Conservation (phyloP, 495 filamentous ascomycete species). For the Thermothielavioides terrestris region DNA sequence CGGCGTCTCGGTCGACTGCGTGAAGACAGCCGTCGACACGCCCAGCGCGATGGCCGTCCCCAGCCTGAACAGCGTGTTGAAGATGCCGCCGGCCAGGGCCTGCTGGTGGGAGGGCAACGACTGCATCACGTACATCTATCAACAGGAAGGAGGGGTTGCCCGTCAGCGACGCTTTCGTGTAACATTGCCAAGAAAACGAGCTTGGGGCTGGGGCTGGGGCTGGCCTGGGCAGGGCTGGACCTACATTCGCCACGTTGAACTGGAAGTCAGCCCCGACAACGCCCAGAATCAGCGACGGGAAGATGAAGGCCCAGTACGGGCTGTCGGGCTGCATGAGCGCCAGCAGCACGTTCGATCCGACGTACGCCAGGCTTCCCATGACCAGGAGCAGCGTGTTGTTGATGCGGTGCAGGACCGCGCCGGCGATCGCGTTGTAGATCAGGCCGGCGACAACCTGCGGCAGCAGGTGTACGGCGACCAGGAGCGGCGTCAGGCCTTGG, state of each 20-base stretch:
- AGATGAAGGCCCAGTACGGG: constrained; percentile 51
- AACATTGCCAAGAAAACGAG: neutral
- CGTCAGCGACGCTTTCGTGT: neutral
- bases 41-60: constrained; percentile 46
- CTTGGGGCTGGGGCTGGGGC: too few relatives aligned
- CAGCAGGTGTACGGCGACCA: constrained; percentile 47
- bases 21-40: constrained; percentile 42
- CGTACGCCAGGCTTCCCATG: constrained; percentile 37
- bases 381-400: constrained; percentile 43
- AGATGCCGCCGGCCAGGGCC: constrained; percentile 49
- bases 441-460: constrained; percentile 48
- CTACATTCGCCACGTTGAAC: constrained; percentile 54
- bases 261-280: constrained; percentile 53
- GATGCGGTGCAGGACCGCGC: constrained; percentile 40
- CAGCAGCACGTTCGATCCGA: constrained; percentile 38
- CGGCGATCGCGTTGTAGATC: constrained; percentile 41
- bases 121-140: constrained; percentile 49
- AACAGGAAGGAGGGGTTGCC: too few relatives aligned
- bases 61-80: constrained; percentile 49
- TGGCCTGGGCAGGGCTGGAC: too few relatives aligned
- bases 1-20: constrained; percentile 24
- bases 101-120: constrained; percentile 47
- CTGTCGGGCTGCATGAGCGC: constrained; percentile 29
- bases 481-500: constrained; percentile 38
- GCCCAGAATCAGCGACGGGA: constrained; percentile 44